Evolutionary conservation across 108 stramenopile genomes (phyloP).

Genomic region (Aurantiochytrium sp.): DNA sequence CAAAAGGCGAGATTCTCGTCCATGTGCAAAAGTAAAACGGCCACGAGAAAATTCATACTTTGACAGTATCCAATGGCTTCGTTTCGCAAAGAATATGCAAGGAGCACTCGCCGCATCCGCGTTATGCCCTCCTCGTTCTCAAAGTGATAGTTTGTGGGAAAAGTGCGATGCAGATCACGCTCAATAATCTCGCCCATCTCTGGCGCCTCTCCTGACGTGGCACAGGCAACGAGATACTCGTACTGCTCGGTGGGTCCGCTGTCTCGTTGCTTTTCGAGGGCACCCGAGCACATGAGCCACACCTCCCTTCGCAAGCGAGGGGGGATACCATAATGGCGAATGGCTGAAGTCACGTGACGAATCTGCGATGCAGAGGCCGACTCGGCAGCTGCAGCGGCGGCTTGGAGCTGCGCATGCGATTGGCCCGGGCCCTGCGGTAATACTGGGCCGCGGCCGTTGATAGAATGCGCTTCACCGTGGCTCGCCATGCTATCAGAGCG

Average conservation of each 20-base stretch:
- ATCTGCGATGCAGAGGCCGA: not conserved
- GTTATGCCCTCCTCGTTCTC: conserved; percentile 19
- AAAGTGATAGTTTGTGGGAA: conserved; percentile 22
- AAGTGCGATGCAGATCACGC: conserved; percentile 19
- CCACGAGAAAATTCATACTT: conserved; percentile 36
- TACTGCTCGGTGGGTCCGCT: not conserved
- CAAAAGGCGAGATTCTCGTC: conserved; percentile 42
- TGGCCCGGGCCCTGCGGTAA: too few relatives aligned
- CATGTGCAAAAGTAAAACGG: conserved; percentile 25
- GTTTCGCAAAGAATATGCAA: conserved; percentile 30
- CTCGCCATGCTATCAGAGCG: too few relatives aligned
- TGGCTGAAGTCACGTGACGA: not conserved
- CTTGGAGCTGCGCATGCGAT: too few relatives aligned
- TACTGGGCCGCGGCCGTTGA: too few relatives aligned
- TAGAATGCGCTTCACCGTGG: too few relatives aligned
- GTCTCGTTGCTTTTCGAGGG: not conserved
- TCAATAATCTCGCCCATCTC: conserved; percentile 17
- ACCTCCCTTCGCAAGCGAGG: not conserved
- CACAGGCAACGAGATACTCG: not conserved
- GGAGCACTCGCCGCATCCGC: conserved; percentile 23
- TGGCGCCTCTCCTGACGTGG: not conserved
- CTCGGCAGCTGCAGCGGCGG: too few relatives aligned
- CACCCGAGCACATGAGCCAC: not conserved
- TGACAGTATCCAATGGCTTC: conserved; percentile 39
- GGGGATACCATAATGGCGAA: not conserved